phyloP scores from a whole-genome alignment of 164 flowering plant genomes.

The Magnolia kwangsiensis region DNA sequence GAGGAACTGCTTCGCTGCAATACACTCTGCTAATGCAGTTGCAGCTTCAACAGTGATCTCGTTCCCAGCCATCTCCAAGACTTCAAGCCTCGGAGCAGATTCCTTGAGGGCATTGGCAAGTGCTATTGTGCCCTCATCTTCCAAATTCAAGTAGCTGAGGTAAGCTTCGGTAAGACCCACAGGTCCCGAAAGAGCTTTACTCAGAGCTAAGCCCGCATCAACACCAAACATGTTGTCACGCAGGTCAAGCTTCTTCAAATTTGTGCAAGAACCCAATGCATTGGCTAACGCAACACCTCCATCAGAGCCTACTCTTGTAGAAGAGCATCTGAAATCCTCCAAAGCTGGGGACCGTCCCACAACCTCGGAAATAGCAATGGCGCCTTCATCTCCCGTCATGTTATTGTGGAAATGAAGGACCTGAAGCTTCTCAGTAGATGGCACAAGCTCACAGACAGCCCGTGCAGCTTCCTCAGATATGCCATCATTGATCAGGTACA shows the following conservation, averaged over 20 bases:
- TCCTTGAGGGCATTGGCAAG: conserved; percentile 55
- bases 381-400: conserved; percentile 97
- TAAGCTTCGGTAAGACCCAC: conserved; percentile 50
- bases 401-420: conserved; percentile 87
- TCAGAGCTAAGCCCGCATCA: conserved; percentile 57
- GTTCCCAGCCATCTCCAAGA: conserved; percentile 86
- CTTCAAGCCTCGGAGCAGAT: conserved; percentile 51
- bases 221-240: conserved; percentile 89
- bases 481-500: conserved; percentile 87
- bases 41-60: conserved; percentile 67
- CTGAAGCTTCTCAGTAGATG: conserved; percentile 73
- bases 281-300: conserved; percentile 73
- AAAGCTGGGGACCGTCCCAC: conserved; percentile 58
- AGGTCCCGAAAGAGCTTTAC: conserved; percentile 46
- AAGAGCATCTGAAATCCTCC: conserved; percentile 92
- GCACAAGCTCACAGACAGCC: conserved; percentile 76
- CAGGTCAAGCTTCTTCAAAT: conserved; percentile 72
- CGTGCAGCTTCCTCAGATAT: conserved; percentile 92
- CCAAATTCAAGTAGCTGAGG: conserved; percentile 78
- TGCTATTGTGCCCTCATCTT: conserved; percentile 68
- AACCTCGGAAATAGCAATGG: conserved; percentile 68
- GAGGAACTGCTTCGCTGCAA: conserved; percentile 43
- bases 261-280: conserved; percentile 50
- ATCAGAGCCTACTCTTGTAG: conserved; percentile 78
- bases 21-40: conserved; percentile 52